Conservation (phyloP, 495 filamentous ascomycete genomes). For the Lophiostoma macrostomum region DNA sequence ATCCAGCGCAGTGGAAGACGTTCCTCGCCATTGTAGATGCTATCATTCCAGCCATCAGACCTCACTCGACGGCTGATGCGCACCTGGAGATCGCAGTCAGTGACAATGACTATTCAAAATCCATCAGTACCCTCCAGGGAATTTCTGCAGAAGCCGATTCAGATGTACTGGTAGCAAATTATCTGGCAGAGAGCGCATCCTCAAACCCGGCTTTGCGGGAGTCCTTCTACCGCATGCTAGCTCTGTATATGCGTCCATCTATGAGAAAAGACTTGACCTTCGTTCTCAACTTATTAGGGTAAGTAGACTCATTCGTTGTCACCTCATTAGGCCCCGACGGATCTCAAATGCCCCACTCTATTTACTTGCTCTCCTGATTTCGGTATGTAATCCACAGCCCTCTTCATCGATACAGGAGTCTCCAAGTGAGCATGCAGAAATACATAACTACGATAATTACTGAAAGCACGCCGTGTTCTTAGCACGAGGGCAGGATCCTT, state of each 20-base stretch:
- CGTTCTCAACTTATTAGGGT: conserved; percentile 37
- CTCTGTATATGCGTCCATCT: conserved; percentile 27
- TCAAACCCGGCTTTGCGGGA: conserved; percentile 35
- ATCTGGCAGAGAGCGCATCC: conserved; percentile 34
- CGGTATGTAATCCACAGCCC: too few species aligned
- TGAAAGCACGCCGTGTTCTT: background rate
- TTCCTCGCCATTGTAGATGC: conserved; percentile 40
- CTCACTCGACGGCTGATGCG: conserved; percentile 23
- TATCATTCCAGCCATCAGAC: conserved; percentile 37
- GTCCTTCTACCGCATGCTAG: conserved; percentile 19
- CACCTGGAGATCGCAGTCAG: conserved; percentile 29
- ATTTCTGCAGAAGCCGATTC: conserved; percentile 16
- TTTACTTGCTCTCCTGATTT: too few species aligned
- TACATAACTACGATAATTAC: too few species aligned
- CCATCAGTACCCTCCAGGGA: conserved; percentile 19
- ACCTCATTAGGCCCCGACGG: too few species aligned
- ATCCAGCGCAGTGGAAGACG: conserved; percentile 38
- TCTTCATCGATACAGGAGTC: too few species aligned
- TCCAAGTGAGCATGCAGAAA: too few species aligned
- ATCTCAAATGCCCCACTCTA: too few species aligned
- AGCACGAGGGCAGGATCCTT: conserved; percentile 37
- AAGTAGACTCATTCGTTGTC: conserved; percentile 7
- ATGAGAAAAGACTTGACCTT: conserved; percentile 27
- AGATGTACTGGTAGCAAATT: conserved; percentile 24
- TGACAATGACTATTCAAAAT: conserved; percentile 31